Percentiles rank a stretch among this genome's conserved stretches.
Evolutionary conservation across 2,329 filamentous ascomycete species (phyloP).

Genomic region (Ophiocordyceps camponoti-leonardi): DNA sequence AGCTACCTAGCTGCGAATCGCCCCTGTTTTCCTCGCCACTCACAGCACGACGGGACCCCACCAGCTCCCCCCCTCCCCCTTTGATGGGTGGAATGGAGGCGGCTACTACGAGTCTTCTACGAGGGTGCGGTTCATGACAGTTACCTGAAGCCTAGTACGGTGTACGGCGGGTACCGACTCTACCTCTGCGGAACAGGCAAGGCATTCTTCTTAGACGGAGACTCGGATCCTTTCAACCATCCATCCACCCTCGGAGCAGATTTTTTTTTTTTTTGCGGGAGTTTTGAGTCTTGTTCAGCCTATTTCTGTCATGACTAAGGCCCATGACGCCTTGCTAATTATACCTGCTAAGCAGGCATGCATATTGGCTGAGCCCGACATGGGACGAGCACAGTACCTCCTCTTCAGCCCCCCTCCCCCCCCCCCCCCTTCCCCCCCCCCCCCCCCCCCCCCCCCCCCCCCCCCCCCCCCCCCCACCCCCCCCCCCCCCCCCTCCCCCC

Average conservation of each 20-base stretch:
- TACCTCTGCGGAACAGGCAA: neutral
- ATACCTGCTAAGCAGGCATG: neutral
- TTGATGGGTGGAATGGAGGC: neutral
- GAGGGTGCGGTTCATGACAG: too few species aligned
- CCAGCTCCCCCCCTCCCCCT: neutral
- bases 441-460: too few species aligned
- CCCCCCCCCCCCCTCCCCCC: too few species aligned
- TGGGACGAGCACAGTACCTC: neutral
- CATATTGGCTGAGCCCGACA: neutral
- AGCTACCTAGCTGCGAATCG: neutral
- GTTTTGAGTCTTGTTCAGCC: neutral
- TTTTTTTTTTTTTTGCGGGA: too few species aligned
- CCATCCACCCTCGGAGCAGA: too few species aligned
- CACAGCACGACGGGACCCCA: conserved; percentile 1
- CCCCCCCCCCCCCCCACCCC: too few species aligned
- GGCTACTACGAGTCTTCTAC: too few species aligned
- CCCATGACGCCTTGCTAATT: neutral
- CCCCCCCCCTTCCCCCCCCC: too few species aligned
- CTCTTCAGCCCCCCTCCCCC: neutral
- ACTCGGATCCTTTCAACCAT: neutral
- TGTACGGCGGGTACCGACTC: too few species aligned
- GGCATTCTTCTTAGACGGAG: neutral
- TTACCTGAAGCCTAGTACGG: too few species aligned
- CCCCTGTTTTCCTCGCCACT: neutral
- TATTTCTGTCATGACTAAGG: neutral